Evolutionary conservation across 2,329 filamentous ascomycete species (phyloP), one percentile per base, ranked within the genome.

Genomic region (Purpureocillium takamizusanense): DNA sequence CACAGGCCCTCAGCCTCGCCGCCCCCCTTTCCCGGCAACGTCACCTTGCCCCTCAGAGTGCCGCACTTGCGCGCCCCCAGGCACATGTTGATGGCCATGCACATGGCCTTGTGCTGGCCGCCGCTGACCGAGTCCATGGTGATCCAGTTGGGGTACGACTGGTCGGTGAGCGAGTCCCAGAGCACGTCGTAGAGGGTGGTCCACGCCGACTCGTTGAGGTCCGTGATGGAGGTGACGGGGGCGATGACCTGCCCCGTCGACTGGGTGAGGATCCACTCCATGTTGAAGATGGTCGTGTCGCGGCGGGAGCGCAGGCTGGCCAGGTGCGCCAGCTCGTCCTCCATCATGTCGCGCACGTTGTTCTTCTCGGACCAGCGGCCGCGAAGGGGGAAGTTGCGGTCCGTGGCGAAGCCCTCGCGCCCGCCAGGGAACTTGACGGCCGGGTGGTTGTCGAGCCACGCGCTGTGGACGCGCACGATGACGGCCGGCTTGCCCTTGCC

Each of bases 111-210:
- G 17, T 46, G 42, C 44, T 48, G 48, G 15, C 42, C 43, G 1
- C 45, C 47, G 5, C 53, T 47, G 13, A 60, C 46, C 12, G 41
- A 42, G 29, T 60, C 56, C 33, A 58, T 42, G 15, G 50, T 45
- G 25, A 61, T 39, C 57, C 57, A 60, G 40, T 57, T 61, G 8
- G 59, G 57, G 33, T 59, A 61, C 9, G 36, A 35, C 9, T 42
- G 9, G 29, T 44, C 46, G 2, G 42, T 50, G 5, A 54, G 36
- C 4, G 15, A 38, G 1, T 40, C 33, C 55, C 57, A 61, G 15
- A 55, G 31, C 8, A 47, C 36, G 7, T 34, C 12, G 37, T 46
- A 53, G 35, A 57, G 40, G 8, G 40, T 29, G 7, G 32, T 34
- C 51, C 53, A 56, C 10, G 49, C 40, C 2, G 12, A 11, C 7